These are phyloP conservation scores for Phycomyces blakesleeanus DNA, from an alignment of 192 early-diverging fungal genomes.

Conservation along the genomic window DNA sequence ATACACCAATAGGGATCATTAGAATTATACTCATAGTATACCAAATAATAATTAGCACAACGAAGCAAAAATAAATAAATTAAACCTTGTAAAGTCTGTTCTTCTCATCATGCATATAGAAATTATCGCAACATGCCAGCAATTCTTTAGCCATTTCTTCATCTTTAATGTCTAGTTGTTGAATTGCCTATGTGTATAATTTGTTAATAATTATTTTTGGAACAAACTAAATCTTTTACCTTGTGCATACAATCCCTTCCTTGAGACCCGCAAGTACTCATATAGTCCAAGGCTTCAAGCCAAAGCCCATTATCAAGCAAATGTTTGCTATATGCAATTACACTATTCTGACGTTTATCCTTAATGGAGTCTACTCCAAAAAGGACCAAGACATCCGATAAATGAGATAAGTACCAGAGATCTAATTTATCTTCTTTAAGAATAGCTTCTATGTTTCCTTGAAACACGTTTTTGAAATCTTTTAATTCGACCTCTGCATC, in stretches of 20 bases:
- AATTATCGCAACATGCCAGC: not conserved
- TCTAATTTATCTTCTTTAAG: not conserved
- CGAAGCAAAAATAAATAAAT: no score
- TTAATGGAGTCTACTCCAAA: not conserved
- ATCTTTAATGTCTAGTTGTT: not conserved
- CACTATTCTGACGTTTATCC: not conserved
- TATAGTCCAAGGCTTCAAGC: slow-evolving; percentile 1
- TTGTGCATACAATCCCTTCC: not conserved
- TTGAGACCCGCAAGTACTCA: not conserved
- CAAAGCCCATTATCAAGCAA: not conserved
- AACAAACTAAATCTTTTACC: no score
- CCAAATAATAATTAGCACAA: no score
- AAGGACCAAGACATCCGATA: not conserved
- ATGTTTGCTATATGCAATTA: not conserved
- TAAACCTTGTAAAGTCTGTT: not conserved
- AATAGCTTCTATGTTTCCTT: not conserved
- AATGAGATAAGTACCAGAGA: not conserved
- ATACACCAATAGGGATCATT: no score
- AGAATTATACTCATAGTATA: no score
- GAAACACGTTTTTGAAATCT: not conserved
- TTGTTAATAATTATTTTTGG: no score
- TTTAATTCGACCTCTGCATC: not conserved
- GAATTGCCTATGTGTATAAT: not conserved
- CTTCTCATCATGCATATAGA: not conserved
- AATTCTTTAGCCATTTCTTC: not conserved